phyloP scores from a whole-genome alignment of 208 protist species.

The Trypanosoma caninum region DNA sequence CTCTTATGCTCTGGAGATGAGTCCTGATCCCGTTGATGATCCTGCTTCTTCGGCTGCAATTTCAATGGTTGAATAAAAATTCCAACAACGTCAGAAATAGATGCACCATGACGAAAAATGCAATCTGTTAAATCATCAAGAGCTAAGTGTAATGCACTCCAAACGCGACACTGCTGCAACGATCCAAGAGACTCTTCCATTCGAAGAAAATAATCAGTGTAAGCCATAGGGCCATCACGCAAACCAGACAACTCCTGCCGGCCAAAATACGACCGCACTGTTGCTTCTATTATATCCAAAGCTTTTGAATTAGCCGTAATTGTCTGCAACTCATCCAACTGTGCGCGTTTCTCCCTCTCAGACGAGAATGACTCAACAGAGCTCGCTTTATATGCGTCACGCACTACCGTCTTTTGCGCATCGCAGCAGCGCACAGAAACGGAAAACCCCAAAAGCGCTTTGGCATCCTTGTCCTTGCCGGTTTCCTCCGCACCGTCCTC shows the following conservation, averaged over 20 bases:
- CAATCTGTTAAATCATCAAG: conserved; percentile 32
- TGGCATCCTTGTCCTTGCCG: background rate
- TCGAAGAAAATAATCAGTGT: conserved; percentile 26
- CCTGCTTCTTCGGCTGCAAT: background rate
- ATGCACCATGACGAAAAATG: conserved; percentile 12
- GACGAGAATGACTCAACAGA: too few relatives aligned
- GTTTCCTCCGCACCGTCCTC: background rate
- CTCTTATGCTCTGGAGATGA: too few relatives aligned
- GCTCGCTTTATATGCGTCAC: background rate
- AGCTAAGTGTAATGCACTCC: conserved; percentile 30
- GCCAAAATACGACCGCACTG: conserved; percentile 9
- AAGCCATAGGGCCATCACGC: background rate
- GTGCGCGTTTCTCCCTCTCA: too few relatives aligned
- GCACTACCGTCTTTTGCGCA: conserved; percentile 11
- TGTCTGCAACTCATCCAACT: background rate
- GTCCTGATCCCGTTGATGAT: background rate
- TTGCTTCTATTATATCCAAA: conserved; percentile 16
- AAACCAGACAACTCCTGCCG: conserved; percentile 9
- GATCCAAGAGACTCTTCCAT: conserved; percentile 17
- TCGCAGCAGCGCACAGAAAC: conserved; percentile 16
- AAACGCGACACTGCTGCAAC: conserved; percentile 29
- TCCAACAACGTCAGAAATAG: conserved; percentile 14
- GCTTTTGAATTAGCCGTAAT: background rate
- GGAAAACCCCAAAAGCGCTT: conserved; percentile 5
- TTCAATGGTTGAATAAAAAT: conserved; percentile 12